Conservation (phyloP, 225 moss, liverwort and hornwort species). For the Physcomitrium patens region DNA sequence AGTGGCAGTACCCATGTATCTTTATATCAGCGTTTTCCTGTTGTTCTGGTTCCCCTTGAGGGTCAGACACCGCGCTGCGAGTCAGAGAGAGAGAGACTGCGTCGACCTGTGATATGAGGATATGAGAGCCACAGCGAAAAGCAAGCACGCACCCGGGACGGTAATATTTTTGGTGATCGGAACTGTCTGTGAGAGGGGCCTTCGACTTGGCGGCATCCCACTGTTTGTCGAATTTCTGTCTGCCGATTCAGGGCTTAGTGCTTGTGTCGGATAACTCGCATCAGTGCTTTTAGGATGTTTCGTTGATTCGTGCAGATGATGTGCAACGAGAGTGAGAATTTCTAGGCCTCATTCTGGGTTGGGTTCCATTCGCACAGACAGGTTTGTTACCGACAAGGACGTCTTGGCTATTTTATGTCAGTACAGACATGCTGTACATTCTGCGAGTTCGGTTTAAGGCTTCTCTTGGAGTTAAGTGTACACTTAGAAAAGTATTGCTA, state of each 20-base stretch:
- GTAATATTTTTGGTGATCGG: neutral
- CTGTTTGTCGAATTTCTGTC: too few species aligned
- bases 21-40: neutral
- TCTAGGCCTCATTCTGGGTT: neutral
- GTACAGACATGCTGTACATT: constrained; percentile 7
- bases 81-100: neutral
- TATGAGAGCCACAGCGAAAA: neutral
- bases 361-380: too few species aligned
- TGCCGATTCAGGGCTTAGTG: too few species aligned
- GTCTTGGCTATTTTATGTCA: neutral
- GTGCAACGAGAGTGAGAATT: neutral
- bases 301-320: too few species aligned
- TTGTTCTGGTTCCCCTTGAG: constrained; percentile 8
- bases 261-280: too few species aligned
- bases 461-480: neutral
- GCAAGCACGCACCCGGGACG: neutral
- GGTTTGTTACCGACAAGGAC: constrained; percentile 9
- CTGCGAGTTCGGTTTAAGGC: constrained; percentile 13
- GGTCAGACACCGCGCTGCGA: neutral
- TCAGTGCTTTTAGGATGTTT: too few species aligned
- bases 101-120: neutral
- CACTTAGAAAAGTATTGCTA: neutral
- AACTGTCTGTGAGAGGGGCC: too few species aligned
- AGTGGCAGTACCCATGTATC: constrained; percentile 14
- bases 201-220: too few species aligned